Percentiles rank a stretch among this genome's conserved stretches.
Conservation (phyloP, 1,139 yeast species). For the Blastobotrys ciferrii region DNA sequence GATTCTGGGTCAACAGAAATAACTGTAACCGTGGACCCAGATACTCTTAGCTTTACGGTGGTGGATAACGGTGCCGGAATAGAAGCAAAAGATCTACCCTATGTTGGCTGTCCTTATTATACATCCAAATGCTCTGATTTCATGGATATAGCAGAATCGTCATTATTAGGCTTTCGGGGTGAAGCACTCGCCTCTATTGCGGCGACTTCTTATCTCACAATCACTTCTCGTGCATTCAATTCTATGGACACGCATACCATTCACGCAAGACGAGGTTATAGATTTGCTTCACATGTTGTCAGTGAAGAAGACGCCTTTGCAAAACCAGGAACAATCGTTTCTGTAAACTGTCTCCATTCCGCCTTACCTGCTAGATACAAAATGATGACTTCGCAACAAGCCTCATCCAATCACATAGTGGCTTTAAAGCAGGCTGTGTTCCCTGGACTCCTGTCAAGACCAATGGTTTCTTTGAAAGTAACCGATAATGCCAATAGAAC, state of each 20-base stretch:
- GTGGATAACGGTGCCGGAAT: conserved; percentile 58
- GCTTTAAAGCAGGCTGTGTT: conserved; percentile 9
- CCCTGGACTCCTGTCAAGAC: conserved; percentile 2
- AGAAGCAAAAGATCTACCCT: conserved; percentile 49
- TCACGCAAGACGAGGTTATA: not conserved
- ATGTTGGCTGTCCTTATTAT: conserved; percentile 36
- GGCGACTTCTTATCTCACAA: conserved; percentile 30
- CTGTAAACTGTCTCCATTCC: conserved; percentile 4
- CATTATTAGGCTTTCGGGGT: conserved; percentile 38
- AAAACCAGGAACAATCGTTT: not conserved
- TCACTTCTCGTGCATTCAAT: conserved; percentile 20
- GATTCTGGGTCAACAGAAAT: conserved; percentile 54
- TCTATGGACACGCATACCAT: not conserved
- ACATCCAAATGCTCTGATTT: conserved; percentile 51
- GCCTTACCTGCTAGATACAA: conserved; percentile 1
- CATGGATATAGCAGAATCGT: conserved; percentile 24
- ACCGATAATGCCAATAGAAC: not conserved
- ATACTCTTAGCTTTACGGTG: conserved; percentile 43
- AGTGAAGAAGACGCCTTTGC: not conserved
- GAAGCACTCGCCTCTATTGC: conserved; percentile 31
- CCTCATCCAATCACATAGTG: not conserved
- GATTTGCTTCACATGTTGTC: conserved; percentile 1
- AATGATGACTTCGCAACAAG: not conserved
- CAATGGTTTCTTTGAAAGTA: conserved; percentile 1
- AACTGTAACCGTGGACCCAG: conserved; percentile 42